Percentiles rank a stretch among this genome's conserved stretches.
These are phyloP conservation scores for Phoenix dactylifera DNA, from an alignment of 176 grass and related monocot genomes.

Conservation along the genomic window DNA sequence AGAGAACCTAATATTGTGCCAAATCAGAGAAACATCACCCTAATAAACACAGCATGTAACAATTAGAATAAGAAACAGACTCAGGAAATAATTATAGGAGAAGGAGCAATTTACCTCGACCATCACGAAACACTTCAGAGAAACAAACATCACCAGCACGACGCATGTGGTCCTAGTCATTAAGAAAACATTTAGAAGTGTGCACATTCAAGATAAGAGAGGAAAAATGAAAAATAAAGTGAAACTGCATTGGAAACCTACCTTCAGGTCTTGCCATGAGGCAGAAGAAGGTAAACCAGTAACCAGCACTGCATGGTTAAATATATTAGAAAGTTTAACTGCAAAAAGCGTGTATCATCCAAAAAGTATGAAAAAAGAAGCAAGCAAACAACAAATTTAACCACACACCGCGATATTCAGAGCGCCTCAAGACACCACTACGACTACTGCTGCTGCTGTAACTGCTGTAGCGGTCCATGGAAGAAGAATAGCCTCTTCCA, in stretches of 20 bases:
- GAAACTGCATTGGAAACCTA: slow-evolving; percentile 10
- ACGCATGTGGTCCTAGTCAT: slow-evolving; percentile 82
- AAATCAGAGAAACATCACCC: too few relatives aligned
- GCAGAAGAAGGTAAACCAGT: slow-evolving; percentile 88
- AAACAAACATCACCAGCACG: slow-evolving; percentile 97
- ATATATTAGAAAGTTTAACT: background rate
- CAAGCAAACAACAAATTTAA: background rate
- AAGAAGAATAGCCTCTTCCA: slow-evolving; percentile 63
- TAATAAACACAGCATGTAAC: too few relatives aligned
- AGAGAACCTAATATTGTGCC: too few relatives aligned
- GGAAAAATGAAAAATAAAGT: too few relatives aligned
- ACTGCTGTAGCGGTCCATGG: slow-evolving; percentile 32
- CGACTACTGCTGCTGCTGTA: slow-evolving; percentile 20
- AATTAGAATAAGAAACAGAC: too few relatives aligned
- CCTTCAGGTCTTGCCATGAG: slow-evolving; percentile 99
- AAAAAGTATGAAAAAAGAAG: background rate
- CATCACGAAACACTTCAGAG: slow-evolving; percentile 83
- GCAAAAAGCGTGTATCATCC: background rate
- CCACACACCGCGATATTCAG: slow-evolving; percentile 72
- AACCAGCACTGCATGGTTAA: slow-evolving; percentile 49
- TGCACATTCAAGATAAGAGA: too few relatives aligned
- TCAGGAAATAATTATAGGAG: too few relatives aligned
- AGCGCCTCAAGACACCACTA: slow-evolving; percentile 64
- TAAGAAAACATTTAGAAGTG: too few relatives aligned
- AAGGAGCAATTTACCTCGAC: slow-evolving; percentile 42